Conservation (phyloP, 2,329 filamentous ascomycete genomes). For the Colletotrichum musicola region DNA sequence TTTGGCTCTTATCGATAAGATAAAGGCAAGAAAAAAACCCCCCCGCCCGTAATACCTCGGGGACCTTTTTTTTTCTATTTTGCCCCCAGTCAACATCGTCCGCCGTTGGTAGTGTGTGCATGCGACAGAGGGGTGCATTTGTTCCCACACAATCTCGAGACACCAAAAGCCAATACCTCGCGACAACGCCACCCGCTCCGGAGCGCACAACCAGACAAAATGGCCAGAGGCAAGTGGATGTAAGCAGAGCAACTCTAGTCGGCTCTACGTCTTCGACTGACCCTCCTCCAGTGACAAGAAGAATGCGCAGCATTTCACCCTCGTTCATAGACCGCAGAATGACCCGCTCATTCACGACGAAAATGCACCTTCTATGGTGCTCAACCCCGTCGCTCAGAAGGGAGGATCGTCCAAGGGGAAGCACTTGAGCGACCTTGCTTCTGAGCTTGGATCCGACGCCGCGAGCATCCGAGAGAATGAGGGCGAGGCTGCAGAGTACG, state of each 20-base stretch:
- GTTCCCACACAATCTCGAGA: neutral
- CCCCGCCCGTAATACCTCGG: conserved; percentile 18
- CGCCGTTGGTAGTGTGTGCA: neutral
- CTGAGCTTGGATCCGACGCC: conserved; percentile 78
- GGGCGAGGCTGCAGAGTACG: conserved; percentile 94
- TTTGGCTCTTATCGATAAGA: conserved; percentile 39
- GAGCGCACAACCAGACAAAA: conserved; percentile 51
- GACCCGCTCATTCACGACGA: conserved; percentile 96
- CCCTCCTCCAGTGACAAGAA: conserved; percentile 78
- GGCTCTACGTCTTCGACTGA: conserved; percentile 25
- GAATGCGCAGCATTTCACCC: conserved; percentile 89
- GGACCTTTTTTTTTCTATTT: conserved; percentile 26
- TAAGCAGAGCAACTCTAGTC: conserved; percentile 44
- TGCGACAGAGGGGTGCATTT: conserved; percentile 23
- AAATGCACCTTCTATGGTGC: conserved; percentile 88
- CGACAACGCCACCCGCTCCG: neutral
- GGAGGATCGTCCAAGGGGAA: conserved; percentile 63
- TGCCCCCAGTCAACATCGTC: neutral
- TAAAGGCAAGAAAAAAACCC: conserved; percentile 17
- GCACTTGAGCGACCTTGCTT: conserved; percentile 80
- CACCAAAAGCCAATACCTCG: neutral
- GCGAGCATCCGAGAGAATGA: conserved; percentile 84
- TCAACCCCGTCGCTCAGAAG: conserved; percentile 73
- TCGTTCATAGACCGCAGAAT: conserved; percentile 96
- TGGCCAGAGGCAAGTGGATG: conserved; percentile 83